Evolutionary conservation across 1,284 basidiomycete genomes (phyloP), one percentile per base, ranked within the genome.

Genomic region (Boletellus deceptivus): DNA sequence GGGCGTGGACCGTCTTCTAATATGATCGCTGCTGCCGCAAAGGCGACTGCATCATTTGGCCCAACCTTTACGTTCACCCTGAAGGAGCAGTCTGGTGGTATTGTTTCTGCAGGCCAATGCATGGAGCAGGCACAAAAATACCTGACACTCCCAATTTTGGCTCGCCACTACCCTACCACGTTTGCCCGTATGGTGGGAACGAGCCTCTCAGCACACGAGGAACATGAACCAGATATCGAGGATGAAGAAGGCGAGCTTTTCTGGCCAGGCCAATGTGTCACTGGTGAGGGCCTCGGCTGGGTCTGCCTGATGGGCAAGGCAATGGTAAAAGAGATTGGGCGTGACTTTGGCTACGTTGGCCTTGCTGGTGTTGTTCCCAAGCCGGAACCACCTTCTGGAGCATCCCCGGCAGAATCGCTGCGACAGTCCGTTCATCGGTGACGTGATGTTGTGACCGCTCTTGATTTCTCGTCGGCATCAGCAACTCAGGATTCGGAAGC

Each of bases 201-300:
- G 22, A 81, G 78, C n/a, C 70, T 88, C 37, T 71, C 73, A 1
- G 72, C 77, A 0, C 73, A 73, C 13, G 87, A 90, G 57, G 87
- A 90, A 64, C 76, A 83, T 50, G 86, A 89, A 57, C 84, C 85
- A 8, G 87, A 89, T 55, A 80, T 89, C 51, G 87, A 89, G 62
- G 87, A 90, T 58, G 83, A 86, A 56, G 87, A 89, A 63, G 85
- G 87, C 54, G 88, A 89, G 60, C 73, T 90, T 16, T 86, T 81
- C 63, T 90, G 87, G 88, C 88, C 87, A 0, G 79, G 80, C 34
- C 82, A 87, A 58, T 73, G 77, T 39, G 71, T 81, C 44, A 84
- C 78, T 27, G 86, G 85, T 44, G 83, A 87, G 64, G 86, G 87
- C 44, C 72, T 90, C 27, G 87, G 83, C 16, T 90, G 87, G 87